Evolutionary conservation across 1,284 basidiomycete species (phyloP), one percentile per base, ranked within the genome.

Genomic region (Ustilago bromivora): DNA sequence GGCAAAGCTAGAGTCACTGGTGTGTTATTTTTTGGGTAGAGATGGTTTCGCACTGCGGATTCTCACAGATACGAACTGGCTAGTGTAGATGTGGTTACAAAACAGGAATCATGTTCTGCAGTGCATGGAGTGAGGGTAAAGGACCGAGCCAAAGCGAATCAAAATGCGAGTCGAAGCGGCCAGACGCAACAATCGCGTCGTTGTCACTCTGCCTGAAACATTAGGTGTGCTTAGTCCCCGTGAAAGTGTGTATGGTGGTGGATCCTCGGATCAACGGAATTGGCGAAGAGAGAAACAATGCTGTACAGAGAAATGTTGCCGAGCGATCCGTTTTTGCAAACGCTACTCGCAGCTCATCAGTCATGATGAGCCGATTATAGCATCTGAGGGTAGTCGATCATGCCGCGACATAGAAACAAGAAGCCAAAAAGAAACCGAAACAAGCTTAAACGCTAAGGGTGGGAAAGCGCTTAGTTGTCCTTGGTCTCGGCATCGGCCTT

Each of bases 401-500:
- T 51, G 49, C 49, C 49, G 49, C 49, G 49, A 51, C 28, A 32
- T 31, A 13, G 31, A 4, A 51, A 32, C 11, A 51, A 51, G 6
- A 51, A 32, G 31, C 28, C 52, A 51, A 54, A 17, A 38, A 40
- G 57, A 58, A 12, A n/a, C 8, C n/a, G 28, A 41, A 11, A 11
- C 32, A 40, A 56, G 2, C 31, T 36, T 28, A n/a, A 15, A 53
- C 7, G 9, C 8, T 19, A 46, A 46, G 19, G n/a, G 3, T 6
- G 4, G 32, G 5, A 17, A 17, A 17, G 36, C 38, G 59, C 52
- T 75, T 72, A 78, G 76, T 78, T 78, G 68, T 78, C 68, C 72
- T 74, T 78, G 68, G 64, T 61, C 73, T 75, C 63, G 46, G 67
- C 70, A 51, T 81, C 71, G 41, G 61, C 68, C 66, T 71, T 78